phyloP scores from a whole-genome alignment of 2,329 filamentous ascomycete species.

The Trichoderma lentiforme region DNA sequence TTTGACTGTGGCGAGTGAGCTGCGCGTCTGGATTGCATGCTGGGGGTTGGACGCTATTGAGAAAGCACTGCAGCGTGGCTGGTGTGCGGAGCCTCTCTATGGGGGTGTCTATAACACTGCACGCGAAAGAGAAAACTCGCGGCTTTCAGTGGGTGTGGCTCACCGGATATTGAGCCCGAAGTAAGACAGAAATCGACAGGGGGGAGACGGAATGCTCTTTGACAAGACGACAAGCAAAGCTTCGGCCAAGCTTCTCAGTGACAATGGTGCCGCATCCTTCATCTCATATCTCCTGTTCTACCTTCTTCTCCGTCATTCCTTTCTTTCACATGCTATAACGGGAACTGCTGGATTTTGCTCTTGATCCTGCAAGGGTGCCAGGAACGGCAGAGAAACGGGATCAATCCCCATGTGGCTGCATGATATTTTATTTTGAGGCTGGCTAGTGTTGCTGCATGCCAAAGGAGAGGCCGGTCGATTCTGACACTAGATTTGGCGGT shows the following conservation, averaged over 20 bases:
- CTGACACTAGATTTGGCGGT: not conserved
- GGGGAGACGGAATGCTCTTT: not conserved
- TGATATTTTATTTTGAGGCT: not conserved
- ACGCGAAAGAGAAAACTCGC: not conserved
- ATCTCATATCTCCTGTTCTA: not conserved
- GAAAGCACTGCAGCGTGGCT: constrained; percentile 7
- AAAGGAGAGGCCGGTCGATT: not conserved
- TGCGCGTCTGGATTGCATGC: constrained; percentile 1
- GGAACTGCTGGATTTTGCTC: not conserved
- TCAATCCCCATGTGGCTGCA: not conserved
- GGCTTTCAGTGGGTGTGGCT: constrained; percentile 1
- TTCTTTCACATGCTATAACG: not conserved
- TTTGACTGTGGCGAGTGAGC: constrained; percentile 14
- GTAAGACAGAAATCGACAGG: not conserved
- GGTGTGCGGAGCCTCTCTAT: not conserved
- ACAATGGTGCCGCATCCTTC: not conserved
- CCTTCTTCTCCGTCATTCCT: not conserved
- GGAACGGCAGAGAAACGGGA: not conserved
- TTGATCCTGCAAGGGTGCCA: not conserved
- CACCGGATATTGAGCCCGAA: constrained; percentile 16
- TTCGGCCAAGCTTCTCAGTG: not conserved
- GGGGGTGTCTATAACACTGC: constrained; percentile 8
- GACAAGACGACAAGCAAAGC: not conserved
- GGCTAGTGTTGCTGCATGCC: not conserved
- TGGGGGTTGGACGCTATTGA: not conserved